Percentiles rank a stretch among this genome's conserved stretches.
Conservation (phyloP, 306 rosid species). For the Dalbergia oliveri region DNA sequence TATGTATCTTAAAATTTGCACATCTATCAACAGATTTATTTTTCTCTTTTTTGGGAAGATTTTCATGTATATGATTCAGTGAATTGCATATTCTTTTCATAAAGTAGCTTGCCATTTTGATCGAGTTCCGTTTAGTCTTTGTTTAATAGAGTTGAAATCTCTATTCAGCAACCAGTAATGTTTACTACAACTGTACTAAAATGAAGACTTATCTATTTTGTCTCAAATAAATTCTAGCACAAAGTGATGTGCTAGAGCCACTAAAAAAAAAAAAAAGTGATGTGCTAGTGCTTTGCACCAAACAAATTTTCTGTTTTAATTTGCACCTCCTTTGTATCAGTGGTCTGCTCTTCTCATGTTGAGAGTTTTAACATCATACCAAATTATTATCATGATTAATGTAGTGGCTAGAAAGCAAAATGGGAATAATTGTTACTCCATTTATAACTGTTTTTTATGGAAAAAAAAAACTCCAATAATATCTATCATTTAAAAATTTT, state of each 20-base stretch:
- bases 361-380: background rate
- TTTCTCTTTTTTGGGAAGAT: background rate
- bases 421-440: no score
- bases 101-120: slow-evolving; percentile 14
- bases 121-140: background rate
- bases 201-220: background rate
- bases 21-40: background rate
- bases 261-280: no score
- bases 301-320: no score
- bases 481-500: no score
- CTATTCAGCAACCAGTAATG: background rate
- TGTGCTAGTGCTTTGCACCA: no score
- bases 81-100: slow-evolving; percentile 11
- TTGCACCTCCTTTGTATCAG: no score
- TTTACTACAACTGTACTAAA: background rate
- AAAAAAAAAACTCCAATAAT: no score
- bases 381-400: no score
- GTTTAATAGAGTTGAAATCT: background rate
- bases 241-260: no score
- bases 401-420: background rate
- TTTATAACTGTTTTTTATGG: no score
- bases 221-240: no score
- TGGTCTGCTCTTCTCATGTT: background rate
- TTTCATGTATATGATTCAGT: background rate
- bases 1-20: background rate